phyloP scores from a whole-genome alignment of 2,329 filamentous ascomycete species.

The Pezicula radicicola region DNA sequence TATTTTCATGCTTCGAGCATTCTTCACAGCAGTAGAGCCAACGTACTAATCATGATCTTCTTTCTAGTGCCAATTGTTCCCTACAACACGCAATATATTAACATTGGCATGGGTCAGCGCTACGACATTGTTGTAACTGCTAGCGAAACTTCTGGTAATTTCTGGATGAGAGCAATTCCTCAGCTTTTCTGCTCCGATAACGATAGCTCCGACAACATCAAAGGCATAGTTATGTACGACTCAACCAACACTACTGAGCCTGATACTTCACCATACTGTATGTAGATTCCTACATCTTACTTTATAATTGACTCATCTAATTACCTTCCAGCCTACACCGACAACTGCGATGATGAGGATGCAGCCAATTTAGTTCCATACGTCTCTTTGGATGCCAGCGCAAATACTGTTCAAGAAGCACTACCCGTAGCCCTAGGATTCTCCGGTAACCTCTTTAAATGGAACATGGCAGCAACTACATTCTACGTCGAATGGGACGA shows the following conservation, averaged over 20 bases:
- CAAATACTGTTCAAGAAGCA: conserved; percentile 13
- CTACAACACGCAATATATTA: conserved; percentile 44
- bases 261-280: conserved; percentile 11
- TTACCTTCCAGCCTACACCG: conserved; percentile 11
- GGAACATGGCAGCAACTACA: conserved; percentile 44
- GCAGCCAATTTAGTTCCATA: conserved; percentile 15
- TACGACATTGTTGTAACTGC: conserved; percentile 40
- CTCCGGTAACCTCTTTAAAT: conserved; percentile 33
- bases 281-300: too few relatives aligned
- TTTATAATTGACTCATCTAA: too few relatives aligned
- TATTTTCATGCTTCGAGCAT: too few relatives aligned
- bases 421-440: conserved; percentile 22
- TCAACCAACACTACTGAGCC: conserved; percentile 40
- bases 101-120: conserved; percentile 51
- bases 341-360: conserved; percentile 17
- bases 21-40: too few relatives aligned
- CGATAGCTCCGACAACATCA: conserved; percentile 42
- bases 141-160: conserved; percentile 35
- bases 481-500: conserved; percentile 44
- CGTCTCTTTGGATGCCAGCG: conserved; percentile 10
- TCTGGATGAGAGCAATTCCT: conserved; percentile 55
- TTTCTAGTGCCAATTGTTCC: conserved; percentile 52
- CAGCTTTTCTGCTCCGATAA: conserved; percentile 55
- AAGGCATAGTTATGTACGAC: conserved; percentile 40
- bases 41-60: too few relatives aligned